Evolutionary conservation across 73 alveolate species (phyloP).

Genomic region (Paramecium biaurelia): DNA sequence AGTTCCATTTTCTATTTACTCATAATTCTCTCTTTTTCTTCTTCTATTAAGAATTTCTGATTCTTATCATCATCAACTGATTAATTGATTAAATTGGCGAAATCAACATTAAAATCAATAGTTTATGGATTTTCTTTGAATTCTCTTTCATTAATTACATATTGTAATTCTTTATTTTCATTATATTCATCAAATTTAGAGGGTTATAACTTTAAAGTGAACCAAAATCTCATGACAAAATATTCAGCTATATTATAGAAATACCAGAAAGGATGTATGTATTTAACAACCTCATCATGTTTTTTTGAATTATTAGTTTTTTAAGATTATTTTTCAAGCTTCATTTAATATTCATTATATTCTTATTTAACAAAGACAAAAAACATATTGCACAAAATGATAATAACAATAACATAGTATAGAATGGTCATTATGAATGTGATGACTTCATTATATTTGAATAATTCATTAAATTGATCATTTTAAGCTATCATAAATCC

Average conservation of each 20-base stretch:
- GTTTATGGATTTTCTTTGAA: slow-evolving; percentile 23
- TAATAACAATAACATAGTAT: slow-evolving; percentile 10
- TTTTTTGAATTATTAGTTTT: neutral
- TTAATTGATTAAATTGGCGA: neutral
- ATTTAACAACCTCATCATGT: slow-evolving; percentile 27
- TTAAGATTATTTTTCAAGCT: neutral
- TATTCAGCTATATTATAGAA: slow-evolving; percentile 10
- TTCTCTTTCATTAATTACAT: neutral
- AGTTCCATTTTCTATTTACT: slow-evolving; percentile 40
- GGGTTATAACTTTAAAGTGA: neutral
- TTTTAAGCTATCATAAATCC: slow-evolving; percentile 18
- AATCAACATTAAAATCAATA: slow-evolving; percentile 37
- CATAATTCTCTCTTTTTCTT: slow-evolving; percentile 25
- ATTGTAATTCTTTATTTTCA: slow-evolving; percentile 11
- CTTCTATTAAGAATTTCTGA: neutral
- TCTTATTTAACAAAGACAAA: slow-evolving; percentile 34
- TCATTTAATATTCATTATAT: slow-evolving; percentile 12
- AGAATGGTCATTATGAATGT: neutral
- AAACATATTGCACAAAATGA: neutral
- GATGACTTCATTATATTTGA: neutral
- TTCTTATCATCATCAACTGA: neutral
- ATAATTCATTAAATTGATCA: neutral
- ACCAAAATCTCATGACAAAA: slow-evolving; percentile 16
- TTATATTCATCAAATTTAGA: neutral
- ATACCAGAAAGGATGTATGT: slow-evolving; percentile 27